Base-by-base conservation (phyloP, 2,329 filamentous ascomycete genomes). In the Penicillium sp. region DNA sequence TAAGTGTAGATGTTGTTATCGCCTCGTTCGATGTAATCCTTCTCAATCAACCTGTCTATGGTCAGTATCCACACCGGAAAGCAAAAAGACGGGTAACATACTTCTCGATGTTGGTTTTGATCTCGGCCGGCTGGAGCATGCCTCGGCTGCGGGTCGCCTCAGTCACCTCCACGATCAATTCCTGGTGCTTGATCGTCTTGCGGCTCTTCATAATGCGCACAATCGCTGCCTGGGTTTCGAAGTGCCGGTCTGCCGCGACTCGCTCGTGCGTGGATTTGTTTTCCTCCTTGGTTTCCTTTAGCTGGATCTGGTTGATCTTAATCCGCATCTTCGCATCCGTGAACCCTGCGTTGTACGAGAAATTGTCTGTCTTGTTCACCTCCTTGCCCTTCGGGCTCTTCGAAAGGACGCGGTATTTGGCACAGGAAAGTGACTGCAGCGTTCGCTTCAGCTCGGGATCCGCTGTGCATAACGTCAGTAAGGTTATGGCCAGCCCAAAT, bases 281-380 rank as follows among this genome's bases (percentile, higher is more conserved):
- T 75, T 99, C 94, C 67, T 93, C 89, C 64, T 89, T 89, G 0
- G 94, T 97, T 75, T 99, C 94, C 75, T 94, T 95, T 44, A 97
- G 83, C 74, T 99, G 94, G 62, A 99, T 94, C 74, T 97, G 93
- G 75, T 97, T 99, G 78, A 99, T 97, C 78, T 99, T 99, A 75
- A 99, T 87, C 50, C 91, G 86, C 73, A 90, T 89, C 72, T 94
- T 96, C 17, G 86, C 82, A 67, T 97, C 88, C 2, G 77, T 77
- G 73, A 99, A 99, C 13, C 70, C 70, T 37, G 81, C 73, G 75
- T 97, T 97, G 66, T 96, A 86, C 0, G 84, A 84, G 66, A 99
- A 99, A 0, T 86, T 89, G 73, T 99, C 95, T 0, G 84, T 90
- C 1, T 78, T 67, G 52, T 83, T 82, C 60, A 99, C 85, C 0